Base-by-base conservation (phyloP, 208 protist species). In the Leishmania lainsoni region DNA sequence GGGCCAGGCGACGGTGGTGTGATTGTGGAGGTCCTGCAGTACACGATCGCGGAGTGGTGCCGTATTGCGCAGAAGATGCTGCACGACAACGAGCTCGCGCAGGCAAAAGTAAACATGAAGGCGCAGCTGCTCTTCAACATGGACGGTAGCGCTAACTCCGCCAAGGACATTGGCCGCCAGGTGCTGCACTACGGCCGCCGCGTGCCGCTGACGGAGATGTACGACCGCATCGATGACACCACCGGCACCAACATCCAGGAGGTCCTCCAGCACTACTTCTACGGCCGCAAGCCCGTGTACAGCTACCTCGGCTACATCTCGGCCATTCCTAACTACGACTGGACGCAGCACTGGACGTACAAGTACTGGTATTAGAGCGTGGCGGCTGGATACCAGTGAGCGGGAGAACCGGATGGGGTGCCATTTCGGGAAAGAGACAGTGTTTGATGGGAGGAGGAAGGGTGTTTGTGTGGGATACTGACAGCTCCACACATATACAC, bases 211-310 rank as follows among this genome's bases (percentile, higher is more conserved):
- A 86, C 87, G 83, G 93, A 98, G 89, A 96, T 97, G 92, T 98
- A 95, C 90, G 92, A 93, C 85, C 92, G 95, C 81, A 97, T 98
- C 77, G 94, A 98, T 79, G 93, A 97, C 85, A 90, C 95, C 63
- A 97, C 95, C 58, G 90, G 87, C 63, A 95, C 75, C 76, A 94
- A 97, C 81, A 76, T 97, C 17, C 93, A 96, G 86, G 92, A 97
- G 80, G 93, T 96, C 48, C 83, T 97, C 49, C 90, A 97, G 84
- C 92, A 97, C 89, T 98, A 98, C 88, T 98, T 95, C 89, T 96
- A 96, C 89, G 91, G 91, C 72, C 88, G 93, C 78, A 95, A 96
- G 83, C 95, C 94, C 48, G 92, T 95, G 59, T 94, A 94, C 87
- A 96, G 93, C 79, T 96, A 95, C 81, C 86, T 93, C 69, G 95